Base-by-base conservation (phyloP, 345 rosid species). In the Ceriops zippeliana region DNA sequence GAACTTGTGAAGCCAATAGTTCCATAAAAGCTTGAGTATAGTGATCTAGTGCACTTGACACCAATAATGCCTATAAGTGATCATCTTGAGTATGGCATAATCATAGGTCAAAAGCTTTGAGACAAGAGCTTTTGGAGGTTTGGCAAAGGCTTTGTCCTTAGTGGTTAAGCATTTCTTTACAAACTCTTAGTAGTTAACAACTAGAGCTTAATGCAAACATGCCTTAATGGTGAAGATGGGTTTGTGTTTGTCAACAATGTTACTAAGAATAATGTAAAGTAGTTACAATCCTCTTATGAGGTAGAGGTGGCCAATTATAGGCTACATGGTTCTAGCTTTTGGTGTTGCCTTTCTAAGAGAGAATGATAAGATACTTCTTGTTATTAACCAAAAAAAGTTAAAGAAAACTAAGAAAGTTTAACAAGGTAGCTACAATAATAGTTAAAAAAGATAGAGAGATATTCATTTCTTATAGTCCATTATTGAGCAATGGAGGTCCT, bases 161-260 rank as follows among this genome's bases (percentile, higher is more conserved):
- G 67, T 73, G 22, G 64, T 73, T 26, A 82, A 67, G 46, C 82
- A 82, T 49, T 82, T 75, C 37, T 73, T 70, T 6, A 71, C 75
- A 2, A 53, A 30, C 26, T 83, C 76, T 80, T 68, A 73, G 22
- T 49, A 57, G 52, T 67, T 83, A 7, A 75, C 80, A 0, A 82
- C 72, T 28, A 82, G 7, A 0, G 83, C 52, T 26, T 52, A 53
- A 47, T 60, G 64, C 5, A 67, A 37, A 1, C 86, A 79, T 24
- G 78, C 3, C 70, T 69, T 22, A 22, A 22, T 22, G 24, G 24
- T 22, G 24, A 22, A 22, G 24, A 22, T 22, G 24, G 24, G 24
- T 68, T 82, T 82, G 38, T 38, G n/a, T 15, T 73, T 73, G 69
- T 80, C 79, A 0, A 74, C 82, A 82, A 83, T 61, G 21, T 73